Evolutionary conservation across 495 filamentous ascomycete species (phyloP), one percentile per base, ranked within the genome.

Genomic region (Pyronema omphalodes): DNA sequence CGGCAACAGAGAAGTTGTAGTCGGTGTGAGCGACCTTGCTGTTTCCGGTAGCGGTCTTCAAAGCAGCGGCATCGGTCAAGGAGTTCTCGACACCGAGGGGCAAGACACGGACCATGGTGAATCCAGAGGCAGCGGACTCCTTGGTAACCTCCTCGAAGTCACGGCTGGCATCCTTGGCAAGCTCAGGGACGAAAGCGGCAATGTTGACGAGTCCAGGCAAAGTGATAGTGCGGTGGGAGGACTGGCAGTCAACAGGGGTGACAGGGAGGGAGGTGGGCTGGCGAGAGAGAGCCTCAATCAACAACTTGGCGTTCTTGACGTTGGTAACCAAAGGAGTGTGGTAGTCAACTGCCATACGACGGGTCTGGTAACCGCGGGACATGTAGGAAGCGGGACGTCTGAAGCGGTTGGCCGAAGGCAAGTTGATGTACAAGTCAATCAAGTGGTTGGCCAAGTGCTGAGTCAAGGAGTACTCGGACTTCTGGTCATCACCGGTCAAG

Each of bases 321-420:
- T 98, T 98, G 46, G 91, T 98, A 33, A 98, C 88, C 59, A 98
- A 70, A 39, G 91, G 91, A 40, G 89, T 93, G 68, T 95, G 89
- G 69, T 95, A 98, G 68, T 98, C 91, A 17, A 98, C 91, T 29
- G 91, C 91, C 91, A 98, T 94, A 60, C 91, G 81, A 65, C 91
- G 77, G 35, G 91, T 95, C 58, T 80, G 79, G 68, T 98, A 98
- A 51, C 91, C 91, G 69, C 85, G 88, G 67, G 87, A 94, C 82
- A 98, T 89, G 71, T 98, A 96, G 71, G 85, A 96, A 53, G 91
- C 91, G 19, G 91, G 91, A 53, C 91, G 80, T 55, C 91, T 76
- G 74, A 88, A 96, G 58, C 86, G 81, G 69, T 98, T 98, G 76
- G 74, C 93, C n/a, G 88, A 94, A 4, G 91, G 91, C 66, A 98